Conservation (phyloP, 345 rosid genomes). For the Rhizophora mangle region DNA sequence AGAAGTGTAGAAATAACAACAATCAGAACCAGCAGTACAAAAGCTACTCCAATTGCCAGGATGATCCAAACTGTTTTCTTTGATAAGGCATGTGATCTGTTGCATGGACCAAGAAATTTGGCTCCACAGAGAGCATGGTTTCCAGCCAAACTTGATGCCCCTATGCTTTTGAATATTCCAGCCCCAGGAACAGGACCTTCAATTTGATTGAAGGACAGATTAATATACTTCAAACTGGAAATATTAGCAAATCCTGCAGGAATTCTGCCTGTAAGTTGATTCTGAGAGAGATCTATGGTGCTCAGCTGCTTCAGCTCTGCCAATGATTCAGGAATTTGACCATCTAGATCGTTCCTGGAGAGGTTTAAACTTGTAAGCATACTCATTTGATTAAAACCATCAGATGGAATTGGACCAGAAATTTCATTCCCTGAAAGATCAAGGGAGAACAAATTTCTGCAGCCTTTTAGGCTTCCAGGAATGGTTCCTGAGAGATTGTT, state of each 20-base stretch:
- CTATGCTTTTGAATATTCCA: constrained; percentile 58
- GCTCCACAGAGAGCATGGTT: constrained; percentile 70
- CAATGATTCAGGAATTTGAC: constrained; percentile 48
- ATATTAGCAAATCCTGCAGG: constrained; percentile 55
- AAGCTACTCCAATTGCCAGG: constrained; percentile 42
- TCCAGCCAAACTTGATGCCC: constrained; percentile 46
- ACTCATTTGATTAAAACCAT: constrained; percentile 39
- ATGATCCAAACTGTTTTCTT: constrained; percentile 38
- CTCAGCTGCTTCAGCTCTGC: constrained; percentile 45
- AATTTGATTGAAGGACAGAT: constrained; percentile 67
- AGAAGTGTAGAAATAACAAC: constrained; percentile 29
- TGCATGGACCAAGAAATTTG: constrained; percentile 42
- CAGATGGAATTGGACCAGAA: constrained; percentile 49
- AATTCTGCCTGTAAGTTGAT: constrained; percentile 56
- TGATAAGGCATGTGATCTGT: constrained; percentile 40
- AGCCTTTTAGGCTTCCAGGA: constrained; percentile 52
- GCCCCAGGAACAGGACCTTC: constrained; percentile 66
- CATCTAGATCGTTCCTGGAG: constrained; percentile 58
- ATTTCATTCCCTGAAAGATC: constrained; percentile 69
- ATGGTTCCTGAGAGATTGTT: constrained; percentile 64
- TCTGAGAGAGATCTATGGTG: constrained; percentile 63
- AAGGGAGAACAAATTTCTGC: constrained; percentile 63
- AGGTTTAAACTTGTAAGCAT: constrained; percentile 54
- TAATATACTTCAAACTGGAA: constrained; percentile 54
- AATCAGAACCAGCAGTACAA: constrained; percentile 33